phyloP scores from a whole-genome alignment of 495 filamentous ascomycete genomes.

The Hypoxylon lienhwacheense region DNA sequence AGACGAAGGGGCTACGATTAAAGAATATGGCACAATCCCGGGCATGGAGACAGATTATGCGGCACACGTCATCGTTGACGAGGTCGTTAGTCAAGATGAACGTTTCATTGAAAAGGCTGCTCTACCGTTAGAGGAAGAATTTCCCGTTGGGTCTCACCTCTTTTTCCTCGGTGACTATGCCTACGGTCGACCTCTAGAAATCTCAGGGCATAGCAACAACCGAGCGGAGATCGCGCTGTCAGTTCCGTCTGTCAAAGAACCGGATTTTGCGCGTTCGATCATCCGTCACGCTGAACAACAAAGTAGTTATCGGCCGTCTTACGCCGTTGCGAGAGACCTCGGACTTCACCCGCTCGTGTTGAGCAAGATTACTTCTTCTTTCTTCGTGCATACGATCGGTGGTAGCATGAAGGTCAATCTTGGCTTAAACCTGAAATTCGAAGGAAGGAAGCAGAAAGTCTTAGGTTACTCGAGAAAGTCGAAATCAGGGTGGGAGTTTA shows the following conservation, averaged over 20 bases:
- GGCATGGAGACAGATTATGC: slow-evolving; percentile 93
- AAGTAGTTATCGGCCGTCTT: slow-evolving; percentile 82
- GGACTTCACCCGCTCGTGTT: slow-evolving; percentile 81
- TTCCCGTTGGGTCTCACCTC: slow-evolving; percentile 74
- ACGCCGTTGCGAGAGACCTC: slow-evolving; percentile 77
- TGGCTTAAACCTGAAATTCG: slow-evolving; percentile 95
- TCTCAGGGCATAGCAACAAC: slow-evolving; percentile 71
- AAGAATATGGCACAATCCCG: slow-evolving; percentile 88
- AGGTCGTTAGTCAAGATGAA: slow-evolving; percentile 87
- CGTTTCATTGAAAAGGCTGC: slow-evolving; percentile 89
- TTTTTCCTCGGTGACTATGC: slow-evolving; percentile 98
- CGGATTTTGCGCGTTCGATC: slow-evolving; percentile 77
- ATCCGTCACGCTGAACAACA: slow-evolving; percentile 64
- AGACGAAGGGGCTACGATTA: slow-evolving; percentile 86
- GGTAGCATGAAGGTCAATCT: slow-evolving; percentile 73
- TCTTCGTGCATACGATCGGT: slow-evolving; percentile 77
- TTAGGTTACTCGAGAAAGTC: slow-evolving; percentile 89
- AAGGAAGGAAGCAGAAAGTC: slow-evolving; percentile 92
- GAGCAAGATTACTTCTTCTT: slow-evolving; percentile 94
- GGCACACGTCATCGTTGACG: slow-evolving; percentile 84
- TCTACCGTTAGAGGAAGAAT: slow-evolving; percentile 86
- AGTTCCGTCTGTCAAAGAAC: slow-evolving; percentile 66
- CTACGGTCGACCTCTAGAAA: slow-evolving; percentile 85
- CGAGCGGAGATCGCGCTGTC: slow-evolving; percentile 78
- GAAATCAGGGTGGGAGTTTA: slow-evolving; percentile 91